Evolutionary conservation across 225 moss, liverwort and hornwort genomes (phyloP).

Genomic region (Marchantia paleacea): DNA sequence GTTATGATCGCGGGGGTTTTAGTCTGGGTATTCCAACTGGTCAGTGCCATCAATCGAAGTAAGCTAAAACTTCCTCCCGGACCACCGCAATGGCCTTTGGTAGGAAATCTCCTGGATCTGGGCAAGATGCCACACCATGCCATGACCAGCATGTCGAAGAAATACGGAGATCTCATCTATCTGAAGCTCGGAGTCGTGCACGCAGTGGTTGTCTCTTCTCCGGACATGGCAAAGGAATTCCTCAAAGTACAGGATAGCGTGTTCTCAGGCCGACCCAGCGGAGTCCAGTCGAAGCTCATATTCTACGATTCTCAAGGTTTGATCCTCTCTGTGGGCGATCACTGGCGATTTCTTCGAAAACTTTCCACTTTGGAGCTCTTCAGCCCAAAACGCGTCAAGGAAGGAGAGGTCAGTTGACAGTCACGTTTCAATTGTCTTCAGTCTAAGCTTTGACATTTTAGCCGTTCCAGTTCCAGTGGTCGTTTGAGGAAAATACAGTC

Average conservation of each 20-base stretch:
- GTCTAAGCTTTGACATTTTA: too few species aligned
- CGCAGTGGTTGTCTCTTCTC: slow-evolving; percentile 21
- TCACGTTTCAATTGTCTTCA: not conserved
- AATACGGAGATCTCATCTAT: slow-evolving; percentile 33
- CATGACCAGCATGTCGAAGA: slow-evolving; percentile 7
- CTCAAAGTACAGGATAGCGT: slow-evolving; percentile 23
- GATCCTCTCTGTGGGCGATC: slow-evolving; percentile 14
- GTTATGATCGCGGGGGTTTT: slow-evolving; percentile 8
- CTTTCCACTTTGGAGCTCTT: slow-evolving; percentile 11
- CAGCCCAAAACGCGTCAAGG: slow-evolving; percentile 17
- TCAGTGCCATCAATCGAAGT: not conserved
- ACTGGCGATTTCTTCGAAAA: slow-evolving; percentile 8
- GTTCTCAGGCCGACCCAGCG: slow-evolving; percentile 21
- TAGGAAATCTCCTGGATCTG: slow-evolving; percentile 14
- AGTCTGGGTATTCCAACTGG: not conserved
- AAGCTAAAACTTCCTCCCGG: slow-evolving; percentile 21
- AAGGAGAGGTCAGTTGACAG: slow-evolving; percentile 2
- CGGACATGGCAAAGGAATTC: slow-evolving; percentile 23
- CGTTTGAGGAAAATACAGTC: too few species aligned
- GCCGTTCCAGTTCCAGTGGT: too few species aligned
- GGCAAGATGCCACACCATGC: slow-evolving; percentile 17
- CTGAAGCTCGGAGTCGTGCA: slow-evolving; percentile 20
- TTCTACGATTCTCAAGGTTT: slow-evolving; percentile 17
- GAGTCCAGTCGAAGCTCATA: slow-evolving; percentile 1
- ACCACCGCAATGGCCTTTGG: slow-evolving; percentile 21